phyloP scores from a whole-genome alignment of 208 protist genomes.

The Leishmania arabica region DNA sequence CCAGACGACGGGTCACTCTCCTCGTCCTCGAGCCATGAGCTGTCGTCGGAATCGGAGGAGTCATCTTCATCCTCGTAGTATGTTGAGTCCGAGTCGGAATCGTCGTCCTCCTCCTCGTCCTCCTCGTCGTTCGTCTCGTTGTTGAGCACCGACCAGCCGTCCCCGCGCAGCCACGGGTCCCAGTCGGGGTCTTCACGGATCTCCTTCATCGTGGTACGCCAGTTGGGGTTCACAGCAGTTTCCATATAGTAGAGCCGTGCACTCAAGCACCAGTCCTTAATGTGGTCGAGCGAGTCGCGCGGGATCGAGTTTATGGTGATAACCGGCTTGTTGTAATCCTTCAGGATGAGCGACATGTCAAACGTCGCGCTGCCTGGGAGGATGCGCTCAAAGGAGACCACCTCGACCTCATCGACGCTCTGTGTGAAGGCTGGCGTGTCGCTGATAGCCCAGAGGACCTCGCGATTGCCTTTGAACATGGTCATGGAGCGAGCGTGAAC shows the following conservation, averaged over 20 bases:
- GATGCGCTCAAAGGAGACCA: constrained; percentile 95
- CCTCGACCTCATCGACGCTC: constrained; percentile 93
- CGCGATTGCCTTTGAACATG: constrained; percentile 70
- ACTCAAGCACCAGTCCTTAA: constrained; percentile 87
- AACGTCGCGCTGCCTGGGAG: constrained; percentile 92
- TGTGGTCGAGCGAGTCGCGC: constrained; percentile 46
- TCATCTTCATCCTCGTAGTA: constrained; percentile 85
- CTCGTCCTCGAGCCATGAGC: constrained; percentile 81
- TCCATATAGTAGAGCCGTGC: constrained; percentile 87
- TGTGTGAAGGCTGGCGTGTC: constrained; percentile 95
- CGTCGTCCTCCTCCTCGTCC: constrained; percentile 75
- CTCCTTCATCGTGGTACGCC: constrained; percentile 75
- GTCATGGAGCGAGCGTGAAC: constrained; percentile 77
- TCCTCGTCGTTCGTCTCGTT: constrained; percentile 85
- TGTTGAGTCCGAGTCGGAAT: constrained; percentile 74
- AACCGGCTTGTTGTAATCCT: constrained; percentile 93
- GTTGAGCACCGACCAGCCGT: constrained; percentile 74
- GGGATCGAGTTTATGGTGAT: constrained; percentile 73
- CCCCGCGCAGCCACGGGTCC: constrained; percentile 75
- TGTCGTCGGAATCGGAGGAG: constrained; percentile 55
- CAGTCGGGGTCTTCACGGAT: constrained; percentile 88
- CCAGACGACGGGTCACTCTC: constrained; percentile 55
- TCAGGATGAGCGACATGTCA: constrained; percentile 97
- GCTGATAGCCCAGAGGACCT: constrained; percentile 84
- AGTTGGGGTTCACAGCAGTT: constrained; percentile 79